Conservation (phyloP, 192 early-diverging fungal species). For the Phycomyces blakesleeanus region DNA sequence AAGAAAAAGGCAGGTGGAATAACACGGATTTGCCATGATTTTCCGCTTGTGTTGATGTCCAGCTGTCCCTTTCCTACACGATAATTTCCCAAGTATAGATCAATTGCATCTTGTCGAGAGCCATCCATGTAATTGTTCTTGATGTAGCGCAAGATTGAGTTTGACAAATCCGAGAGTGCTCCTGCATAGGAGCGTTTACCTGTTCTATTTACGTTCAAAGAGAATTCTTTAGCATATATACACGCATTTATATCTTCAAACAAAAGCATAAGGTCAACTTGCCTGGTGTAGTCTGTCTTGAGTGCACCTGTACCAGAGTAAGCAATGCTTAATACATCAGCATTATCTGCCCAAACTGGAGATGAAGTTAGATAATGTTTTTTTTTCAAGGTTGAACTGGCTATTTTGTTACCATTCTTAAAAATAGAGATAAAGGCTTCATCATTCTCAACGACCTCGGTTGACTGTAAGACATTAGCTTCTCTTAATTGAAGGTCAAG, state of each 20-base stretch:
- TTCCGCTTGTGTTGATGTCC: background rate
- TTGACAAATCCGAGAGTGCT: constrained; percentile 71
- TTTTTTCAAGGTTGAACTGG: background rate
- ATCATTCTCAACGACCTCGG: constrained; percentile 60
- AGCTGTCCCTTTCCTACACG: constrained; percentile 26
- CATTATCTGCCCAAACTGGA: constrained; percentile 95
- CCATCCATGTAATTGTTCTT: constrained; percentile 96
- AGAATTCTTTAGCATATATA: no score
- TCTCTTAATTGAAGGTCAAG: constrained; percentile 73
- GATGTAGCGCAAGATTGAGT: constrained; percentile 81
- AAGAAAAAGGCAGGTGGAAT: constrained; percentile 9
- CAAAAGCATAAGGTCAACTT: background rate
- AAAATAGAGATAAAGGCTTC: constrained; percentile 66
- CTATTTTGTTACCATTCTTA: constrained; percentile 59
- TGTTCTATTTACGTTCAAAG: constrained; percentile 45
- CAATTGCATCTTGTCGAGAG: constrained; percentile 83
- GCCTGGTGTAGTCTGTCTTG: constrained; percentile 94
- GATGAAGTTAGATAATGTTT: constrained; percentile 2
- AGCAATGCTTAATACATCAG: constrained; percentile 81
- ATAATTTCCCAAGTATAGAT: constrained; percentile 76
- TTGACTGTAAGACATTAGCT: constrained; percentile 54
- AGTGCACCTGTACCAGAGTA: constrained; percentile 95
- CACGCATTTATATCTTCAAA: no score
- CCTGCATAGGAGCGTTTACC: constrained; percentile 82
- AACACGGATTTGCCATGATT: background rate